Evolutionary conservation across 2,329 filamentous ascomycete genomes (phyloP), one percentile per base, ranked within the genome.

Genomic region (Zalaria sp.): DNA sequence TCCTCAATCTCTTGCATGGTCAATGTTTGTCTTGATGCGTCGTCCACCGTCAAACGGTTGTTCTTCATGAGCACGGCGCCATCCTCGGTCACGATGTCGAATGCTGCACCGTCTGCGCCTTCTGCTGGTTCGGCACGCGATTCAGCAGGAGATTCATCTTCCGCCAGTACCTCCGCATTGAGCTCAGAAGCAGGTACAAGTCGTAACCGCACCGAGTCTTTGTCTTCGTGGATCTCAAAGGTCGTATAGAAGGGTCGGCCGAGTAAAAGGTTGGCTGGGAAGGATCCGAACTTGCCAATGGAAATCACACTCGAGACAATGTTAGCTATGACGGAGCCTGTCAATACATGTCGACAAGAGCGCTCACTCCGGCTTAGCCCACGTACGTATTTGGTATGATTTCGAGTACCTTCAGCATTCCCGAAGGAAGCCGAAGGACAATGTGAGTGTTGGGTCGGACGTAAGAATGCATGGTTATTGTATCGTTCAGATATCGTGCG

Each of bases 181-280:
- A 95, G 70, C 61, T 96, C 89, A 31, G 77, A 71, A 1, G 85
- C 75, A 1, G 85, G 74, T 0, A 95, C 84, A 3, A 94, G 70
- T 29, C 87, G 83, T 42, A 96, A 65, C 9, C 77, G 71, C 37
- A 77, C 75, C 47, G 67, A 68, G 4, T 79, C 71, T 26, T 69
- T 62, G 54, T 74, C 77, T 53, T 94, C 86, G 48, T 82, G 73
- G 2, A 96, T 71, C 60, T 96, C 89, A 63, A 86, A 98, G 1
- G 88, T 96, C 46, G 93, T 69, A 65, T 94, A 77, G 58, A 85
- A 94, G 0, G 91, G 91, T 5, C 91, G 80, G n/a, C 86, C 82
- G 47, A 98, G 75, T 37, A 98, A 77, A 28, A 91, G 74, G 57
- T 96, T 95, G 40, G 84, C 79, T 10, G 85, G 81, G 57, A 98